phyloP scores from a whole-genome alignment of 768 basidiomycete species.

The Crucibulum laeve region DNA sequence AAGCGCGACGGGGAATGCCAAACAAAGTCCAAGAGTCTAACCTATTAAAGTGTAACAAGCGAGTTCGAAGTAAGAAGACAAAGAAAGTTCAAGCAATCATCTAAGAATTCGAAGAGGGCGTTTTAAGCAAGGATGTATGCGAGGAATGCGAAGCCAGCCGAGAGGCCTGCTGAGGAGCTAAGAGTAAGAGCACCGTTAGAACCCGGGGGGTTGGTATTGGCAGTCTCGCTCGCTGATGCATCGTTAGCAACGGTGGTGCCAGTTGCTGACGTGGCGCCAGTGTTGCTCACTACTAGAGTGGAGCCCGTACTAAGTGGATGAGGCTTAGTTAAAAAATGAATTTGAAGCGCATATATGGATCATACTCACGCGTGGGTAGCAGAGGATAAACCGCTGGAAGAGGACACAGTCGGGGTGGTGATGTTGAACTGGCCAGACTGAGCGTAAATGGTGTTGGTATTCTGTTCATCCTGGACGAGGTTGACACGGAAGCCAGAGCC shows the following conservation, averaged over 20 bases:
- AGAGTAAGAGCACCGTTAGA: not conserved
- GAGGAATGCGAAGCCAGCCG: constrained; percentile 22
- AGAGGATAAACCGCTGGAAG: constrained; percentile 18
- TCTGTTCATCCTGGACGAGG: constrained; percentile 45
- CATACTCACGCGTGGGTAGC: constrained; percentile 6
- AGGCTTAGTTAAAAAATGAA: not conserved
- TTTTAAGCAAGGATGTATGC: constrained; percentile 16
- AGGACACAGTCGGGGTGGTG: constrained; percentile 15
- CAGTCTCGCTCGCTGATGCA: constrained; percentile 4
- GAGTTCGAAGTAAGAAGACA: too few species aligned
- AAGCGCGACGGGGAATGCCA: too few species aligned
- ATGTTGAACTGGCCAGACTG: constrained; percentile 65
- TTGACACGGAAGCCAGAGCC: constrained; percentile 69
- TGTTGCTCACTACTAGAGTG: not conserved
- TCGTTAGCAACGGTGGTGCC: not conserved
- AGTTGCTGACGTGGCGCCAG: not conserved
- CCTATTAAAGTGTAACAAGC: too few species aligned
- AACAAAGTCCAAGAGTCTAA: too few species aligned
- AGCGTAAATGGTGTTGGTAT: constrained; percentile 55
- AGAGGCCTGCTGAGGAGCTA: constrained; percentile 17
- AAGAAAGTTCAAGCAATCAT: too few species aligned
- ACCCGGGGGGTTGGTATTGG: not conserved
- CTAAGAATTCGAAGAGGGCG: too few species aligned
- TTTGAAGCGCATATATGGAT: not conserved
- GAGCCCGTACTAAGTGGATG: not conserved